These are phyloP conservation scores for Botryotinia calthae DNA, from an alignment of 2,329 filamentous ascomycete genomes.

Conservation along the genomic window DNA sequence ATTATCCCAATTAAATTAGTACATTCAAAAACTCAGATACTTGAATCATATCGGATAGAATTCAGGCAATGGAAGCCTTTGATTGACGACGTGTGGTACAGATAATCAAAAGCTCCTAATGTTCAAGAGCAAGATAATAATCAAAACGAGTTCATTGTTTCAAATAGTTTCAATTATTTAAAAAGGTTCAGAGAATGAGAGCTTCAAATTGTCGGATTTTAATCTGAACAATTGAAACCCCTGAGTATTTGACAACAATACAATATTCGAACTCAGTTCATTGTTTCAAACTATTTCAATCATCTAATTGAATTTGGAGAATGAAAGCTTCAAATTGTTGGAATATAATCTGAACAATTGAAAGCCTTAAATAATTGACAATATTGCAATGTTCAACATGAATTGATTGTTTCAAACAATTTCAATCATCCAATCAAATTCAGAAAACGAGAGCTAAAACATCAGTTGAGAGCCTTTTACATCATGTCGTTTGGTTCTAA, in stretches of 20 bases:
- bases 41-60: background rate
- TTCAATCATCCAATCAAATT: too few relatives aligned
- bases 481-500: too few relatives aligned
- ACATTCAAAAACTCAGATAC: background rate
- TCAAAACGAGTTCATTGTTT: background rate
- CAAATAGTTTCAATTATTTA: background rate
- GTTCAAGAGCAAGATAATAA: background rate
- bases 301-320: background rate
- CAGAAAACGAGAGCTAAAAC: background rate
- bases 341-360: background rate
- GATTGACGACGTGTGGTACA: background rate
- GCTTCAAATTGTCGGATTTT: background rate
- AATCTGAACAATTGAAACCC: background rate
- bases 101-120: background rate
- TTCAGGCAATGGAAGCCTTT: background rate
- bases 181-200: background rate
- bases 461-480: background rate
- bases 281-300: background rate
- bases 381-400: too few relatives aligned
- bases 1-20: background rate
- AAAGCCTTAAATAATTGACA: background rate
- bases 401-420: too few relatives aligned
- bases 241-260: background rate
- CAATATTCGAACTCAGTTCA: background rate
- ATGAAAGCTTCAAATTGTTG: background rate